Conservation (phyloP, 495 filamentous ascomycete genomes). For the Penicillium roqueforti region DNA sequence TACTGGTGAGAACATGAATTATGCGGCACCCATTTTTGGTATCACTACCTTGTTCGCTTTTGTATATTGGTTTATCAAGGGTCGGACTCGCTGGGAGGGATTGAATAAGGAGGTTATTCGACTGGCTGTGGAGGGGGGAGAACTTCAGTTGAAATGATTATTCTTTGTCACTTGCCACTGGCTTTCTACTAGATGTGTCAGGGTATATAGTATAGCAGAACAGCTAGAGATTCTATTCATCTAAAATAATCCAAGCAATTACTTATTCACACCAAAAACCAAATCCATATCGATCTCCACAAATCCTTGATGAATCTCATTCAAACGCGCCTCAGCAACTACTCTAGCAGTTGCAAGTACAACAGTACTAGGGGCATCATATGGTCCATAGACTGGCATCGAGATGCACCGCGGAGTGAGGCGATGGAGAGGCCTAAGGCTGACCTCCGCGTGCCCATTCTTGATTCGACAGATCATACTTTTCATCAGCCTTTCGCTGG, state of each 20-base stretch:
- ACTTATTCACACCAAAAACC: too few relatives aligned
- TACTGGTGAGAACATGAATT: conserved; percentile 27
- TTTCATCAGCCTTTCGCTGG: neutral
- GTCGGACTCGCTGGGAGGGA: conserved; percentile 18
- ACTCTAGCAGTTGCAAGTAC: neutral
- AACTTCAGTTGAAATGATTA: conserved; percentile 13
- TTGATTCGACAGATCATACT: neutral
- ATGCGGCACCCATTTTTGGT: conserved; percentile 22
- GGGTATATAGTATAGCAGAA: too few relatives aligned
- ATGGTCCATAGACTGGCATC: neutral
- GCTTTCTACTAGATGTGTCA: too few relatives aligned
- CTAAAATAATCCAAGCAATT: neutral
- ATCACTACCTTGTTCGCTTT: conserved; percentile 21
- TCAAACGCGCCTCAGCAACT: neutral
- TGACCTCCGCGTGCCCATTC: neutral
- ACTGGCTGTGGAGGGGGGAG: conserved; percentile 13
- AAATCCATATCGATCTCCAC: neutral
- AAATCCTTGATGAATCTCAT: neutral
- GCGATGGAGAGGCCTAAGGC: neutral
- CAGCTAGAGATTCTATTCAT: neutral
- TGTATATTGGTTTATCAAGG: conserved; percentile 23
- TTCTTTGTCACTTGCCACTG: neutral
- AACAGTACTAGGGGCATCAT: neutral
- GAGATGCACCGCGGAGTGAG: neutral
- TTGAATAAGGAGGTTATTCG: conserved; percentile 16